phyloP scores from a whole-genome alignment of 2,329 filamentous ascomycete genomes.

The Alternaria ventricosa region DNA sequence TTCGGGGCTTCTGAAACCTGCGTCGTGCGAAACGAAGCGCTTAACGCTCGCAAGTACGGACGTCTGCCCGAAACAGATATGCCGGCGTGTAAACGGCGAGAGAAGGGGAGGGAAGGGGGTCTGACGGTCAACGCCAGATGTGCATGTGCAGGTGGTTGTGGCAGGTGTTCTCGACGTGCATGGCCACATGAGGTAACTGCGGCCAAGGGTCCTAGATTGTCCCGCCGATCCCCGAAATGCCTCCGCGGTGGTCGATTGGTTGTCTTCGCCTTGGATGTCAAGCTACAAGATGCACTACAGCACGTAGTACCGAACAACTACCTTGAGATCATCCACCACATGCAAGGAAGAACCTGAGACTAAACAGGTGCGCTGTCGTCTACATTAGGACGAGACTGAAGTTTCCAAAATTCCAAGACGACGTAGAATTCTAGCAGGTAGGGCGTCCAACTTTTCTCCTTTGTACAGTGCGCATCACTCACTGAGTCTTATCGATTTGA shows the following conservation, averaged over 20 bases:
- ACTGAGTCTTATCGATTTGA: background rate
- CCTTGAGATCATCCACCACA: background rate
- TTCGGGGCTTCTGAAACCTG: slow-evolving; percentile 18
- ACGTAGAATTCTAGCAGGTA: background rate
- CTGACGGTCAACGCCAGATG: slow-evolving; percentile 11
- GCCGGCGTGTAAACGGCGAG: background rate
- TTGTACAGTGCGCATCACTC: background rate
- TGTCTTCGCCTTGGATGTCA: background rate
- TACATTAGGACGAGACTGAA: background rate
- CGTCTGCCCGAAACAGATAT: background rate
- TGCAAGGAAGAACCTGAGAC: background rate
- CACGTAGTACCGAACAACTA: background rate
- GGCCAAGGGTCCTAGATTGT: slow-evolving; percentile 2
- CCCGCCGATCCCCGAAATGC: slow-evolving; percentile 7
- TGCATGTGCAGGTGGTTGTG: slow-evolving; percentile 1
- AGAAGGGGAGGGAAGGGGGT: background rate
- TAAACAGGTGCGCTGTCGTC: background rate
- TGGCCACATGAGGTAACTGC: slow-evolving; percentile 4
- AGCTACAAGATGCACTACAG: slow-evolving; percentile 5
- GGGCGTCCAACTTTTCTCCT: background rate
- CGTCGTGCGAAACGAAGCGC: slow-evolving; percentile 13
- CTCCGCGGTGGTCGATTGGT: slow-evolving; percentile 1
- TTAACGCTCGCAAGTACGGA: slow-evolving; percentile 8
- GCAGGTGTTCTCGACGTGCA: slow-evolving; percentile 9
- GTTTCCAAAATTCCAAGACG: background rate